These are phyloP conservation scores for Arabidopsis lyrata DNA, from an alignment of 441 rosid species.

Conservation along the genomic window DNA sequence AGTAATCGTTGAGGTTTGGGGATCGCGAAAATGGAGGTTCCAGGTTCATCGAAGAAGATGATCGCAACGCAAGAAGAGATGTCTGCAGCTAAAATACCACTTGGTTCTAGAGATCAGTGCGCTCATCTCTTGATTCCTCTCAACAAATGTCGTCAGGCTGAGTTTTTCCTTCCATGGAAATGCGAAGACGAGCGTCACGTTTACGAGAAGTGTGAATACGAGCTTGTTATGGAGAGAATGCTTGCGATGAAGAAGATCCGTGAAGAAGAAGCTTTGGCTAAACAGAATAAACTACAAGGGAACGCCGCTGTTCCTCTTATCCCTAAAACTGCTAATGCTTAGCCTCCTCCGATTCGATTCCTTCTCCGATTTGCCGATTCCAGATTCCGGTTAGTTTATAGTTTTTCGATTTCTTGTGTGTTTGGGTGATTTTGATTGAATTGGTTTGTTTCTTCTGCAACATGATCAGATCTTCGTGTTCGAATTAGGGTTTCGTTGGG, in stretches of 20 bases:
- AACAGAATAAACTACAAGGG: conserved; percentile 54
- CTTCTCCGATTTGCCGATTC: conserved; percentile 24
- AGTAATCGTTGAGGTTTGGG: conserved; percentile 24
- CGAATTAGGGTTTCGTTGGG: conserved; percentile 35
- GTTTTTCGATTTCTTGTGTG: background rate
- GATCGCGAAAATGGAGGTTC: conserved; percentile 67
- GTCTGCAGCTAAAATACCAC: conserved; percentile 75
- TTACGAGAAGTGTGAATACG: conserved; percentile 97
- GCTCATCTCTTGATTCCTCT: conserved; percentile 93
- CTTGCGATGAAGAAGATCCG: conserved; percentile 98
- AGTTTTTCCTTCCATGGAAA: conserved; percentile 95
- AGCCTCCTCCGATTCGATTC: conserved; percentile 21
- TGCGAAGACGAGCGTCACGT: conserved; percentile 91
- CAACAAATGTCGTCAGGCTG: conserved; percentile 92
- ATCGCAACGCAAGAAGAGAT: conserved; percentile 92
- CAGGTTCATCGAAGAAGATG: conserved; percentile 96
- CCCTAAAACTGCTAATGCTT: conserved; percentile 86
- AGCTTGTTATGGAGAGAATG: conserved; percentile 97
- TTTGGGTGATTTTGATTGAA: background rate
- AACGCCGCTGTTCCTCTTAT: conserved; percentile 63
- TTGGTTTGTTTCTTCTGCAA: background rate
- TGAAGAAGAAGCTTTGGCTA: conserved; percentile 65
- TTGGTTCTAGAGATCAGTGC: conserved; percentile 91
- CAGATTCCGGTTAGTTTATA: conserved; percentile 41
- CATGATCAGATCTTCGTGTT: conserved; percentile 6